Evolutionary conservation across 2,329 filamentous ascomycete genomes (phyloP), one percentile per base, ranked within the genome.

Genomic region (Botryotinia convoluta): DNA sequence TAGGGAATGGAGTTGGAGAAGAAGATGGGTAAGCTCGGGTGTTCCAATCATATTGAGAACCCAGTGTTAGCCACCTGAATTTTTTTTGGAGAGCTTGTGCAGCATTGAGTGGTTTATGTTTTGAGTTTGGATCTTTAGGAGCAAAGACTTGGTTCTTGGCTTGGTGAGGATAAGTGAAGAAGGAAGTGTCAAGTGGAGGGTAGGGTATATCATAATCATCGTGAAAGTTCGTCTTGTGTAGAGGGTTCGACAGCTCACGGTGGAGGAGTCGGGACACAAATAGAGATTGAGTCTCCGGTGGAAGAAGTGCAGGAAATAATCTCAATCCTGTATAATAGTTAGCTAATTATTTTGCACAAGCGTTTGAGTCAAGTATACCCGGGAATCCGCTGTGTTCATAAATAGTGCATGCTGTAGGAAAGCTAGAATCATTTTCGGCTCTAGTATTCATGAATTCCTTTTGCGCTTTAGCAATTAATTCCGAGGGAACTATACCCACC

Each of bases 1-100:
- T 61, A 0, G 95, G 95, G 77, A 98, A 97, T 0, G 84, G 80
- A 0, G 93, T 93, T 0, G 92, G 90, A 7, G 82, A 76, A 7
- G 86, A 85, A 3, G 85, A 81, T 0, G 94, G 93, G 79, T 98
- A 98, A 12, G 89, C 84, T 76, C 97, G 94, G 70, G 89, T 88
- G 0, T 94, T 95, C 96, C 95, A 98, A 83, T 98, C 92, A 82
- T 98, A 98, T 82, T 98, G 95, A 0, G 94, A 94, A 64, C 95
- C 95, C 1, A 98, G 88, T 0, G 95, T 98, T 42, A 97, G 89
- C 95, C 95, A 98, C 76, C 95, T 93, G 39, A 98, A 88, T 75
- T 93, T 95, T 75, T 92, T 92, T 72, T 90, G 88, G 42, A 98
- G 86, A 62, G 96, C 89, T 79, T 92, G 91, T 60, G 88, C 85